Evolutionary conservation across 2,329 filamentous ascomycete genomes (phyloP).

Genomic region (Monilinia vaccinii-corymbosi): DNA sequence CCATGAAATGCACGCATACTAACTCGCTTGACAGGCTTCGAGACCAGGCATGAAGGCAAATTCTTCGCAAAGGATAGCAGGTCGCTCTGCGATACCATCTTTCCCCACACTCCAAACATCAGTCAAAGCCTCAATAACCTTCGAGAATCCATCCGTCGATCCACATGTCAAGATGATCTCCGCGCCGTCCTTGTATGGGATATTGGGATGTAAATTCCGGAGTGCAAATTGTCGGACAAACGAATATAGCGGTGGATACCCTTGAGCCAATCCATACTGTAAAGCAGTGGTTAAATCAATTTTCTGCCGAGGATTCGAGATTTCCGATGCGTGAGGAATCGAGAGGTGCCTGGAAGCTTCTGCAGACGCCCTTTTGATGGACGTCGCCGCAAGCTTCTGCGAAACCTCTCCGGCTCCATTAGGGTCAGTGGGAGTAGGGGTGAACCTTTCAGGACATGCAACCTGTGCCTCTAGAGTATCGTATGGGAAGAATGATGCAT

Average conservation of each 20-base stretch:
- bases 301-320: conserved; percentile 52
- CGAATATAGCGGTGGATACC: conserved; percentile 68
- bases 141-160: conserved; percentile 76
- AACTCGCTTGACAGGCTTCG: conserved; percentile 48
- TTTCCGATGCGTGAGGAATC: conserved; percentile 59
- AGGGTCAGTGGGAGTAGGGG: conserved; percentile 56
- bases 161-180: conserved; percentile 75
- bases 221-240: conserved; percentile 74
- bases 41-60: conserved; percentile 76
- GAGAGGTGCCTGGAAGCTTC: conserved; percentile 43
- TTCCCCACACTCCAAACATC: conserved; percentile 65
- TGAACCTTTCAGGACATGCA: conserved; percentile 65
- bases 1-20: not conserved
- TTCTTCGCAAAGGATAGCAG: conserved; percentile 70
- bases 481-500: conserved; percentile 76
- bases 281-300: conserved; percentile 76
- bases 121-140: conserved; percentile 65
- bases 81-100: conserved; percentile 58
- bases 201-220: conserved; percentile 68
- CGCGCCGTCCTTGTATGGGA: conserved; percentile 68
- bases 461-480: conserved; percentile 80
- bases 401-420: conserved; percentile 24
- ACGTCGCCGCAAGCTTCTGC: conserved; percentile 30
- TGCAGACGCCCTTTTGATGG: conserved; percentile 18
- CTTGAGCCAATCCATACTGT: conserved; percentile 78